A percentile compares a stretch with the other conserved stretches of the same genome.
phyloP scores from a whole-genome alignment of 1,284 basidiomycete genomes.

The Pyrrhoderma noxium region DNA sequence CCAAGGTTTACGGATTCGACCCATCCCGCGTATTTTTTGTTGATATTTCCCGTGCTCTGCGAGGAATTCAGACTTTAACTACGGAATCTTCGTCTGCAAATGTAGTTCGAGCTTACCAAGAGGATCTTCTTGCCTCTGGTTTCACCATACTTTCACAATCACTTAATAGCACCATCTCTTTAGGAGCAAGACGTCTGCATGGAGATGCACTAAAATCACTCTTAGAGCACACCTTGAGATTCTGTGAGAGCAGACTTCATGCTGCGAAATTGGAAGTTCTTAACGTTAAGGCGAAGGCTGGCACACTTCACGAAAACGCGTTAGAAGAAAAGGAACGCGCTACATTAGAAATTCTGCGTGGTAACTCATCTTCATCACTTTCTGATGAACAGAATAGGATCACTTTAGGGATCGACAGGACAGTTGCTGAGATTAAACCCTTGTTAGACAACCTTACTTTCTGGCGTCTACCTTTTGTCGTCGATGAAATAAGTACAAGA shows the following conservation, averaged over 20 bases:
- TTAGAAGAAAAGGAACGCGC: slow-evolving; percentile 23
- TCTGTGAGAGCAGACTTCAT: background rate
- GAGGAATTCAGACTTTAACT: slow-evolving; percentile 42
- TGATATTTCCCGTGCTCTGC: slow-evolving; percentile 49
- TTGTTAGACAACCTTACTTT: slow-evolving; percentile 55
- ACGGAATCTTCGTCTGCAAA: slow-evolving; percentile 37
- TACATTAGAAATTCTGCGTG: slow-evolving; percentile 14
- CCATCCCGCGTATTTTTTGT: slow-evolving; percentile 35
- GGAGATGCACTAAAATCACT: slow-evolving; percentile 6
- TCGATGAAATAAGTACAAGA: slow-evolving; percentile 65
- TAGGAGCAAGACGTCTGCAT: slow-evolving; percentile 12
- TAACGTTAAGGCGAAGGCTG: slow-evolving; percentile 23
- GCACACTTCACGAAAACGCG: slow-evolving; percentile 29
- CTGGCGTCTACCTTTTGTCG: slow-evolving; percentile 58
- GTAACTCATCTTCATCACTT: slow-evolving; percentile 21
- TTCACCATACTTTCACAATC: slow-evolving; percentile 39
- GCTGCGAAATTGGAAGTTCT: slow-evolving; percentile 24
- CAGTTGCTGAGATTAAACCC: slow-evolving; percentile 41
- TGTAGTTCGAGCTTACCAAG: slow-evolving; percentile 55
- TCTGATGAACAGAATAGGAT: slow-evolving; percentile 39
- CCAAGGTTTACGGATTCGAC: slow-evolving; percentile 20
- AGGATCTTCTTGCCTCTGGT: slow-evolving; percentile 51
- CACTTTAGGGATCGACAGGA: slow-evolving; percentile 38
- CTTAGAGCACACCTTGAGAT: background rate
- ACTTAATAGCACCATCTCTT: slow-evolving; percentile 32